phyloP scores from a whole-genome alignment of 768 basidiomycete genomes.

The Russula virescens region DNA sequence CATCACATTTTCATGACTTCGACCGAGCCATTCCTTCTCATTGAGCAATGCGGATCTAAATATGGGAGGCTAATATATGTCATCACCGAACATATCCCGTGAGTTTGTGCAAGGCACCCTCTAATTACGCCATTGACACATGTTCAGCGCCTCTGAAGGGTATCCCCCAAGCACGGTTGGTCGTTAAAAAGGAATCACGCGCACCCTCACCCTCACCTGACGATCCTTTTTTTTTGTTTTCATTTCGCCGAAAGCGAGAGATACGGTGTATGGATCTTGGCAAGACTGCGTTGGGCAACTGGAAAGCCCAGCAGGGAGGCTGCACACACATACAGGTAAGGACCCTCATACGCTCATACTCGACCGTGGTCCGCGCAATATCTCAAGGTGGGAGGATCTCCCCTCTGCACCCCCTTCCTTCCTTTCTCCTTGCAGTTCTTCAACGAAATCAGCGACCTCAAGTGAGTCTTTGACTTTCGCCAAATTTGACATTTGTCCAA shows the following conservation, averaged over 20 bases:
- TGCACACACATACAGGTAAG: slow-evolving; percentile 40
- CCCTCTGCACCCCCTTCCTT: neutral
- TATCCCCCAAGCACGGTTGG: slow-evolving; percentile 35
- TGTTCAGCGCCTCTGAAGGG: slow-evolving; percentile 30
- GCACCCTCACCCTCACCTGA: slow-evolving; percentile 15
- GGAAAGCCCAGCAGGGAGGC: slow-evolving; percentile 37
- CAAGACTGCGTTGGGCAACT: slow-evolving; percentile 36
- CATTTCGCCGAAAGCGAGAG: slow-evolving; percentile 31
- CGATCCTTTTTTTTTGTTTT: neutral
- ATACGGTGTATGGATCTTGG: slow-evolving; percentile 42
- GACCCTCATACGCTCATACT: slow-evolving; percentile 3
- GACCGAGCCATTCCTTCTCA: slow-evolving; percentile 34
- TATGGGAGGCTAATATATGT: slow-evolving; percentile 40
- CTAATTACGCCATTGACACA: slow-evolving; percentile 22
- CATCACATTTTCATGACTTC: slow-evolving; percentile 28
- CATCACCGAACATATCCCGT: slow-evolving; percentile 40
- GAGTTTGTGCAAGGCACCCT: slow-evolving; percentile 26
- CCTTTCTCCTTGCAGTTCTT: slow-evolving; percentile 31
- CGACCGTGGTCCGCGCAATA: slow-evolving; percentile 4
- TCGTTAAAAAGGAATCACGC: neutral
- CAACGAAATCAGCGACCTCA: slow-evolving; percentile 36
- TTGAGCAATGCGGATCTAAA: slow-evolving; percentile 39
- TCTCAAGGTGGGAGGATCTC: slow-evolving; percentile 11
- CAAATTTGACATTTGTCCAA: neutral
- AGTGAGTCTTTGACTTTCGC: slow-evolving; percentile 28